Percentiles rank a stretch among this genome's conserved stretches.
Conservation (phyloP, 169 alveolate genomes). For the Eimeria acervulina region DNA sequence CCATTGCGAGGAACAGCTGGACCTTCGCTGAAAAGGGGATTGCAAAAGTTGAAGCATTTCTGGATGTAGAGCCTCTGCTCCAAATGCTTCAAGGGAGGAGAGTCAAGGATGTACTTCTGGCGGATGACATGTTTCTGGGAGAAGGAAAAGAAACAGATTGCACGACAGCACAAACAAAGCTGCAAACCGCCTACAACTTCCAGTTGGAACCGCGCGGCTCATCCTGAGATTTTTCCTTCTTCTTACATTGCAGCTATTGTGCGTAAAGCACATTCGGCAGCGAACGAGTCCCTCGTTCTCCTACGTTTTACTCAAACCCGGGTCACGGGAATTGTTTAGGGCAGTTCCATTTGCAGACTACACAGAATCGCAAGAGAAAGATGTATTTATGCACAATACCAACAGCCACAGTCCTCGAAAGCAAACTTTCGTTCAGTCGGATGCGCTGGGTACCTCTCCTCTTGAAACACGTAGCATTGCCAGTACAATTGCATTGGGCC, state of each 20-base stretch:
- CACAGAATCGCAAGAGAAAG: background rate
- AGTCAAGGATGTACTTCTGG: constrained; percentile 36
- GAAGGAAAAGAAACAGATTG: background rate
- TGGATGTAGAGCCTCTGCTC: constrained; percentile 54
- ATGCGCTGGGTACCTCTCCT: background rate
- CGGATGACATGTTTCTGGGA: constrained; percentile 42
- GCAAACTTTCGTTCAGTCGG: background rate
- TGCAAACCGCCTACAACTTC: background rate
- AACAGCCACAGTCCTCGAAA: background rate
- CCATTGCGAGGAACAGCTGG: constrained; percentile 65
- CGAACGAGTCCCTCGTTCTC: background rate
- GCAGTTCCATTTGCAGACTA: background rate
- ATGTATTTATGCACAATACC: background rate
- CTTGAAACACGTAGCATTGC: background rate
- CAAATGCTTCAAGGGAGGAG: constrained; percentile 73
- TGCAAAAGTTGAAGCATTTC: constrained; percentile 45
- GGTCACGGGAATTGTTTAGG: background rate
- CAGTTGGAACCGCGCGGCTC: background rate
- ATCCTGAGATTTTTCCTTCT: background rate
- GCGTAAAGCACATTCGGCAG: background rate
- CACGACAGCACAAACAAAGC: background rate
- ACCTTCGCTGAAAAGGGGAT: background rate
- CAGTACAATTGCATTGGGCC: background rate
- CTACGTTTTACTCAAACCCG: background rate
- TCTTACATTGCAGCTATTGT: background rate